A percentile compares a stretch with the other conserved stretches of the same genome.
Conservation (phyloP, 2,329 filamentous ascomycete genomes). For the Neopestalotiopsis sp. region DNA sequence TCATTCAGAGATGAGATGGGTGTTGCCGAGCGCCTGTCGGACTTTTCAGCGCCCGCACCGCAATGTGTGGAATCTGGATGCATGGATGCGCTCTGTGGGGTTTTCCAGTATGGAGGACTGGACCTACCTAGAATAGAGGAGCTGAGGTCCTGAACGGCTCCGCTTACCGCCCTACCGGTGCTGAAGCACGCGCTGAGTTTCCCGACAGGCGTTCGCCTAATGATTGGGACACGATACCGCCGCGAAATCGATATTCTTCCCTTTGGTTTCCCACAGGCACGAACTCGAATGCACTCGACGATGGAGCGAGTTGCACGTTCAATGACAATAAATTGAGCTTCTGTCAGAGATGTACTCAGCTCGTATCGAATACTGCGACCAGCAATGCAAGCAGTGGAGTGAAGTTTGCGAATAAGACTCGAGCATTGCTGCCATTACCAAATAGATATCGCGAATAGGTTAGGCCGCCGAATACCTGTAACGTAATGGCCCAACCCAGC, state of each 20-base stretch:
- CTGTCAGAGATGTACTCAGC: neutral
- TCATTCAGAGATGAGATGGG: neutral
- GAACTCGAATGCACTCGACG: neutral
- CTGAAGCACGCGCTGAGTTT: conserved; percentile 1
- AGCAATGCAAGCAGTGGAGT: conserved; percentile 26
- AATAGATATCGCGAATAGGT: conserved; percentile 47
- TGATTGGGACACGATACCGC: neutral
- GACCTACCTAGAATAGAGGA: neutral
- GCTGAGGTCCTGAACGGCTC: conserved; percentile 2
- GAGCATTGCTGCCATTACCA: conserved; percentile 47
- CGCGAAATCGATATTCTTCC: too few species aligned
- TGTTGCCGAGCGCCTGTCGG: neutral
- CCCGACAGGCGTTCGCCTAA: neutral
- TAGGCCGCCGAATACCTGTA: conserved; percentile 45
- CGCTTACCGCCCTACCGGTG: conserved; percentile 12
- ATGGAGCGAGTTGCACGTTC: neutral
- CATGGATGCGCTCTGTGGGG: conserved; percentile 1
- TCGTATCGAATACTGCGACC: conserved; percentile 22
- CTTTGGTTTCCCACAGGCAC: neutral
- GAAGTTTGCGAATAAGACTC: conserved; percentile 25
- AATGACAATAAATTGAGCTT: neutral
- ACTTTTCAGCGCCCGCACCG: conserved; percentile 3
- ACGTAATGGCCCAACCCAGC: conserved; percentile 49
- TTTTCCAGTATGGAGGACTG: neutral
- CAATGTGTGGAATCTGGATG: conserved; percentile 10